A percentile compares a stretch with the other conserved stretches of the same genome.
phyloP scores from a whole-genome alignment of 1,284 basidiomycete genomes.

The Wallemia mellicola region DNA sequence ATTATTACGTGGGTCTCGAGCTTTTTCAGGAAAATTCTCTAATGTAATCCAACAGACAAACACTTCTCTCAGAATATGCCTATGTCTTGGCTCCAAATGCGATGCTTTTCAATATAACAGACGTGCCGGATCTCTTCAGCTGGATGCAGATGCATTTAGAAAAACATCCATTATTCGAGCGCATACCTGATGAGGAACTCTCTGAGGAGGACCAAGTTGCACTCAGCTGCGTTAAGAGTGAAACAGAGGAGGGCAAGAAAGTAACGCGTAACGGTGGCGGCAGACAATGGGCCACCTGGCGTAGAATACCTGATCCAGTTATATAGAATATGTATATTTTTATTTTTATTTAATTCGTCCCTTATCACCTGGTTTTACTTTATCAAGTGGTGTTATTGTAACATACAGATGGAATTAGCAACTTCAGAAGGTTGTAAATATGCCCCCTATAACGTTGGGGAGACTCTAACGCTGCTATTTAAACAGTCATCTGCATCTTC shows the following conservation, averaged over 20 bases:
- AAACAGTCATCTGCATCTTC: not conserved
- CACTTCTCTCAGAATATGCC: constrained; percentile 69
- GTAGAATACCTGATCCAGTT: constrained; percentile 10
- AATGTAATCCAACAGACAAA: constrained; percentile 21
- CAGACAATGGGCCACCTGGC: constrained; percentile 65
- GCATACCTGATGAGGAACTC: constrained; percentile 42
- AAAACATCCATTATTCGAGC: constrained; percentile 59
- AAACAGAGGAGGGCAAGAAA: constrained; percentile 90
- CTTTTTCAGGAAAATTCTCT: not conserved
- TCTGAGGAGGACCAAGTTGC: constrained; percentile 28
- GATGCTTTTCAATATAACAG: constrained; percentile 90
- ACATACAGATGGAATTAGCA: too few relatives aligned
- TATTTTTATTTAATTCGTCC: not conserved
- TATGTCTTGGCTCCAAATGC: constrained; percentile 72
- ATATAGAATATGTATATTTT: not conserved
- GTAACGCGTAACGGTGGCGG: constrained; percentile 70
- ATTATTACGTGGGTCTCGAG: constrained; percentile 42
- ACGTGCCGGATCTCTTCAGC: constrained; percentile 63
- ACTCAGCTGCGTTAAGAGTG: constrained; percentile 45
- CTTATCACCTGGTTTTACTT: not conserved
- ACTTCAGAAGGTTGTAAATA: not conserved
- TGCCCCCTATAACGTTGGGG: not conserved
- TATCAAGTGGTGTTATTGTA: not conserved
- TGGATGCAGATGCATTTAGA: constrained; percentile 85
- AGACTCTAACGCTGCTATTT: not conserved